Evolutionary conservation across 805 yeast species (phyloP), one percentile per base, ranked within the genome.

Genomic region (Metschnikowia anglica): DNA sequence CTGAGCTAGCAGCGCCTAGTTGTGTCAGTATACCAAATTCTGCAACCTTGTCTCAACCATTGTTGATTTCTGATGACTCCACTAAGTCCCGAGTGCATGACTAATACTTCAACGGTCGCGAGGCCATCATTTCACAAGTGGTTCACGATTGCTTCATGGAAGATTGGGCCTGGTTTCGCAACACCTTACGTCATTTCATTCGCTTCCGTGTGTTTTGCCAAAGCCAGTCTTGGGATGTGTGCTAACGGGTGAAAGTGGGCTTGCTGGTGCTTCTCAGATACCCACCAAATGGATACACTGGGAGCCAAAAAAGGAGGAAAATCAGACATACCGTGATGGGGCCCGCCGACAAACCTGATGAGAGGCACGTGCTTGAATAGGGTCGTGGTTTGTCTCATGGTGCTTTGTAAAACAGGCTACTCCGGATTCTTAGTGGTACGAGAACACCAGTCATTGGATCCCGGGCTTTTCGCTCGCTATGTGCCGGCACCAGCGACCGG

Each of bases 291-390:
- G 25, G 7, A 23, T 23, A 7, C 7, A 10, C 25, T 7, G 7
- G 25, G 25, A 23, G n/a, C n/a, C n/a, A n/a, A n/a, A n/a, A n/a
- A n/a, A n/a, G n/a, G n/a, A n/a, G n/a, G n/a, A n/a, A n/a, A n/a
- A n/a, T n/a, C n/a, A 25, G n/a, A 47, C 56, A 44, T 53, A 53
- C 56, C 41, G 18, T 44, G 52, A 61, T 83, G 88, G 37, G 88
- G 83, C 35, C 89, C 89, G 31, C 97, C 97, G 35, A 88, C 77
- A 60, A 91, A 91, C 59, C 83, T 85, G 67, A 91, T 91, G 62
- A 81, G 71, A 12, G 95, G 97, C 18, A 74, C 71, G 59, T 78
- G 75, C 52, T 68, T 62, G 41, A 67, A 57, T 47, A 68, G 55
- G 41, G 61, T 55, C 20, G 58, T 45, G 16, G 68, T 51, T 33